Percentiles rank a stretch among this genome's conserved stretches.
phyloP scores from a whole-genome alignment of 176 grass and related monocot genomes.

The Raddia guianensis region DNA sequence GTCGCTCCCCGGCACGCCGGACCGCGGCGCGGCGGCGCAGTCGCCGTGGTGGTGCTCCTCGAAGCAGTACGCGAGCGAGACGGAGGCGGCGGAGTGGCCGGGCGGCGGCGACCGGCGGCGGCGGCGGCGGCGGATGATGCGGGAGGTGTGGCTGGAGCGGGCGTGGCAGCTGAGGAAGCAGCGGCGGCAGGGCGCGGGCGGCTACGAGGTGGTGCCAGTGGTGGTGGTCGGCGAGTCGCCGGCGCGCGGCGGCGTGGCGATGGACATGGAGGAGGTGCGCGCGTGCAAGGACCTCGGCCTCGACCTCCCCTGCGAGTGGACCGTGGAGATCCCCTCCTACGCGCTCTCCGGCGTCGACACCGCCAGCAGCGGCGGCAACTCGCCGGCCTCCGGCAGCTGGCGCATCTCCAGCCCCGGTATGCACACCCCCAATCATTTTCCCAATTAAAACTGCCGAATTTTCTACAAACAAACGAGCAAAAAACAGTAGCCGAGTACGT shows the following conservation, averaged over 20 bases:
- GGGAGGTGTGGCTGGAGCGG: constrained; percentile 65
- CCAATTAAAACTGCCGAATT: not conserved
- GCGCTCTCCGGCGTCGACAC: constrained; percentile 48
- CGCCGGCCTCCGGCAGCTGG: constrained; percentile 61
- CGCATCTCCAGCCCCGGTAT: constrained; percentile 66
- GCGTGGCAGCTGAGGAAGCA: constrained; percentile 60
- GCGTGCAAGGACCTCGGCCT: constrained; percentile 74
- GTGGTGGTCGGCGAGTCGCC: constrained; percentile 27
- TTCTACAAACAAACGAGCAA: not conserved
- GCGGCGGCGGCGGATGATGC: constrained; percentile 38
- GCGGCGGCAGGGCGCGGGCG: not conserved
- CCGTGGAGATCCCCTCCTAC: constrained; percentile 55
- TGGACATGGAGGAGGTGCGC: constrained; percentile 72
- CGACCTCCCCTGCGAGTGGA: constrained; percentile 63
- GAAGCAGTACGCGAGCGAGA: constrained; percentile 70
- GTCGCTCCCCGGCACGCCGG: constrained; percentile 50
- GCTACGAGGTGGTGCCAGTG: constrained; percentile 4
- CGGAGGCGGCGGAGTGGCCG: constrained; percentile 51
- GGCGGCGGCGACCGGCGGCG: not conserved
- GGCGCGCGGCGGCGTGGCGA: constrained; percentile 32
- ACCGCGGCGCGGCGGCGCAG: constrained; percentile 33
- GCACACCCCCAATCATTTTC: not conserved
- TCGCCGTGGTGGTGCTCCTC: constrained; percentile 26
- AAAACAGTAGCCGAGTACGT: not conserved
- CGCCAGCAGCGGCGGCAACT: constrained; percentile 63